These are phyloP conservation scores for Arachis monticola DNA, from an alignment of 331 rosid species.

Conservation along the genomic window DNA sequence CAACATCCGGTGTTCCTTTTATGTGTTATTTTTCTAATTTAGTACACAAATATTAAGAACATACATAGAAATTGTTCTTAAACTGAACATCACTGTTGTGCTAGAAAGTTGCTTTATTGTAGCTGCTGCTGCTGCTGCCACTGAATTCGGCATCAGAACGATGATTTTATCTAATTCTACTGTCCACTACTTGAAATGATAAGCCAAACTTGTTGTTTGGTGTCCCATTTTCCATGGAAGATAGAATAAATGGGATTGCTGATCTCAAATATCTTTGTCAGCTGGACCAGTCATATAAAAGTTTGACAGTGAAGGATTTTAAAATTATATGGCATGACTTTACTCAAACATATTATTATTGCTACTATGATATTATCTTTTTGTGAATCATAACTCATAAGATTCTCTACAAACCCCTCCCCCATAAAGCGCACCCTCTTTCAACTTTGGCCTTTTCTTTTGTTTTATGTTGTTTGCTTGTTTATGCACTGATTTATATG, in stretches of 20 bases:
- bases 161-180: background rate
- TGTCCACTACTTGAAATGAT: background rate
- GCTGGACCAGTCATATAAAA: background rate
- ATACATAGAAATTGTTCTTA: background rate
- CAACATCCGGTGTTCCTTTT: background rate
- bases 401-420: background rate
- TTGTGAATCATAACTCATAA: constrained; percentile 21
- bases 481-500: constrained; percentile 19
- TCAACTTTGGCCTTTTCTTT: background rate
- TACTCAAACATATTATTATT: background rate
- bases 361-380: too few species aligned
- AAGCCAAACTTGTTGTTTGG: background rate
- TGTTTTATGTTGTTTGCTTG: background rate
- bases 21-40: background rate
- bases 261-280: background rate
- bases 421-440: background rate
- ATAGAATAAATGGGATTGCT: background rate
- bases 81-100: constrained; percentile 9
- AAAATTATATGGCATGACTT: constrained; percentile 1
- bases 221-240: constrained; percentile 4
- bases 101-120: background rate
- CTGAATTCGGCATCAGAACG: constrained; percentile 1
- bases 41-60: background rate
- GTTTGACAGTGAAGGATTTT: background rate
- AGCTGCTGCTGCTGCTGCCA: background rate